Evolutionary conservation across 192 early-diverging fungal genomes (phyloP), one percentile per base, ranked within the genome.

Genomic region (Allomyces arbusculus): DNA sequence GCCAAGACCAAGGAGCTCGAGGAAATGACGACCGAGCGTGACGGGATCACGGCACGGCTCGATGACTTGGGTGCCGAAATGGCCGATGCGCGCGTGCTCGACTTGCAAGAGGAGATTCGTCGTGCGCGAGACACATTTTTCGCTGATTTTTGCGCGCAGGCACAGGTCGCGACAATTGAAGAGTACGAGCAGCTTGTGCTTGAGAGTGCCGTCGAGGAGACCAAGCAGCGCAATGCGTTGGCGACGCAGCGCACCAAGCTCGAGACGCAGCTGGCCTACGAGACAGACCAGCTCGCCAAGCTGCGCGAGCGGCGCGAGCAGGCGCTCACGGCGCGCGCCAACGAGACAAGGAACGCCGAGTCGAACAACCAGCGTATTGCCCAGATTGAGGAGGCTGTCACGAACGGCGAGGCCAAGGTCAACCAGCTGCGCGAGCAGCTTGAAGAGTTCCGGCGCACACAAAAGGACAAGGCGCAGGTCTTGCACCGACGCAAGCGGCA

Each of bases 161-260:
- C 91, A n/a, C 76, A 80, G 4, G 85, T 97, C 1, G 61, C 74
- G 10, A 87, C 83, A 66, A 84, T 97, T 66, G 86, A 89, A 6
- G 93, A 89, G 66, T 97, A 92, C 70, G 93, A 99, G 70, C 80
- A 81, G 22, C 74, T 80, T 24, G 84, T 87, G 61, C 75, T 89
- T 19, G 79, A 79, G 16, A 70, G 86, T 4, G 75, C 88, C 2
- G 83, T 88, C 66, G 87, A 93, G 67, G 71, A 78, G 0, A 79
- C 80, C 14, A 87, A 99, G 73, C 82, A 78, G 22, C 81, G 86
- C 43, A 66, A 90, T 61, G 82, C 87, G 68, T 91, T 92, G 68
- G 77, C 77, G 26, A 89, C 88, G 1, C 83, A 88, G 62, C 75
- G 84, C 62, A 87, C 91, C 16, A 84, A 87, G 63, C 71, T 94